phyloP scores from a whole-genome alignment of 768 basidiomycete genomes.

The Tricholoma bakamatsutake region DNA sequence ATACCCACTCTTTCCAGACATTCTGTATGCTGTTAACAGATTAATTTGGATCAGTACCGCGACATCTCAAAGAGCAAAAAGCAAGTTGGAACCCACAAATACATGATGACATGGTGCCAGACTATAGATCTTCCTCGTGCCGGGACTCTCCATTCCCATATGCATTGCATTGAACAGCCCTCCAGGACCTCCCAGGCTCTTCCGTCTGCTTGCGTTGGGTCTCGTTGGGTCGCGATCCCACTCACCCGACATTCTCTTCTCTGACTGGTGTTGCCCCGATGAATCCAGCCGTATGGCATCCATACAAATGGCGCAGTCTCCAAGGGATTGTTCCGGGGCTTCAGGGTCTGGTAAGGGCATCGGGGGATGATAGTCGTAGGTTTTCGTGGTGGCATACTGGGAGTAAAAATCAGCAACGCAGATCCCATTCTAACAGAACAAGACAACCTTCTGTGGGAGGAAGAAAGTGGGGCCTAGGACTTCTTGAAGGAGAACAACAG shows the following conservation, averaged over 20 bases:
- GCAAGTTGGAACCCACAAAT: constrained; percentile 51
- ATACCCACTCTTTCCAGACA: constrained; percentile 69
- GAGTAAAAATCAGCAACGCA: constrained; percentile 1
- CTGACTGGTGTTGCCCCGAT: constrained; percentile 26
- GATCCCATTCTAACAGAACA: background rate
- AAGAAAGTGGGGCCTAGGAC: constrained; percentile 79
- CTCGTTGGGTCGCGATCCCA: constrained; percentile 13
- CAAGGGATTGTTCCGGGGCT: constrained; percentile 67
- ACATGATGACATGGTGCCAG: constrained; percentile 86
- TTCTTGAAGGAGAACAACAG: constrained; percentile 66
- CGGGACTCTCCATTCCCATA: constrained; percentile 36
- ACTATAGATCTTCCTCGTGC: constrained; percentile 66
- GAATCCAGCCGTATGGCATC: constrained; percentile 65
- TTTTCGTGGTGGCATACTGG: constrained; percentile 54
- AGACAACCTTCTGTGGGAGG: constrained; percentile 55
- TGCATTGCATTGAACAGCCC: constrained; percentile 41
- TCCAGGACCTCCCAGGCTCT: constrained; percentile 21
- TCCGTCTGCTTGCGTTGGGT: constrained; percentile 21
- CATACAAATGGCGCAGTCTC: constrained; percentile 94
- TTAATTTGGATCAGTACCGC: background rate
- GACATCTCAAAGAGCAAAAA: background rate
- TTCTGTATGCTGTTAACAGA: constrained; percentile 63
- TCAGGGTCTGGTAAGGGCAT: constrained; percentile 70
- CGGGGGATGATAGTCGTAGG: constrained; percentile 83
- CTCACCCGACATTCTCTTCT: constrained; percentile 28